Conservation (phyloP, 2,329 filamentous ascomycete genomes). For the Paraphoma sp. region DNA sequence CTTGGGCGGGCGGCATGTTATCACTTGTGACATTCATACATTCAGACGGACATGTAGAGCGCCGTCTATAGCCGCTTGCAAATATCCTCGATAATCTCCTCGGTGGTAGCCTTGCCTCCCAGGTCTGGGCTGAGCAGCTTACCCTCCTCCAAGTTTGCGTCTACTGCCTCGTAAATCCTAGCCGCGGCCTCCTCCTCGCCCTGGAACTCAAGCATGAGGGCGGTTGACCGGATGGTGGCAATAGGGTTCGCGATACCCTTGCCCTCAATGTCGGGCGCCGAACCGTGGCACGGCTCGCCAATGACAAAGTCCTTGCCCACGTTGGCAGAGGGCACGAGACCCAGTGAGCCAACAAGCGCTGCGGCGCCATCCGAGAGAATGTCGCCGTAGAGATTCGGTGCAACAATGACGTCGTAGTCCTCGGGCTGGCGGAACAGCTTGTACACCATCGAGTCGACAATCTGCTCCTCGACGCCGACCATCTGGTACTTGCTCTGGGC, state of each 20-base stretch:
- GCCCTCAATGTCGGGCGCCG: conserved; percentile 94
- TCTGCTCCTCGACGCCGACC: conserved; percentile 89
- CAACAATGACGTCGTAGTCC: conserved; percentile 97
- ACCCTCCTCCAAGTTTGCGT: conserved; percentile 85
- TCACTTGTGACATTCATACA: too few species aligned
- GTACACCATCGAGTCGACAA: conserved; percentile 99
- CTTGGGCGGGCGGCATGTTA: too few species aligned
- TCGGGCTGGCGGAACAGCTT: conserved; percentile 97
- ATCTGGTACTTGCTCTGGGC: conserved; percentile 66
- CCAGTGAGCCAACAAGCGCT: conserved; percentile 88
- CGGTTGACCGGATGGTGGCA: conserved; percentile 88
- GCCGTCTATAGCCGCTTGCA: conserved; percentile 73
- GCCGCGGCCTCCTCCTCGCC: conserved; percentile 86
- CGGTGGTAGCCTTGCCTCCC: conserved; percentile 83
- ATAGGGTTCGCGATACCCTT: conserved; percentile 94
- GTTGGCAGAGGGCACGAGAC: conserved; percentile 92
- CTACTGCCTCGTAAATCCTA: conserved; percentile 88
- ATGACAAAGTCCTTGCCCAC: conserved; percentile 95
- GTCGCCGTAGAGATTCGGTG: conserved; percentile 96
- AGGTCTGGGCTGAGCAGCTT: conserved; percentile 86
- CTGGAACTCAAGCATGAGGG: conserved; percentile 95
- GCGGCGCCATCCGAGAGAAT: conserved; percentile 95
- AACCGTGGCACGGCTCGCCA: conserved; percentile 96
- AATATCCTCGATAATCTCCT: conserved; percentile 87
- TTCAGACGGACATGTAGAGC: too few species aligned